Percentiles rank a stretch among this genome's conserved stretches.
phyloP scores from a whole-genome alignment of 2,329 filamentous ascomycete genomes.

The Penicillium capsulatum region DNA sequence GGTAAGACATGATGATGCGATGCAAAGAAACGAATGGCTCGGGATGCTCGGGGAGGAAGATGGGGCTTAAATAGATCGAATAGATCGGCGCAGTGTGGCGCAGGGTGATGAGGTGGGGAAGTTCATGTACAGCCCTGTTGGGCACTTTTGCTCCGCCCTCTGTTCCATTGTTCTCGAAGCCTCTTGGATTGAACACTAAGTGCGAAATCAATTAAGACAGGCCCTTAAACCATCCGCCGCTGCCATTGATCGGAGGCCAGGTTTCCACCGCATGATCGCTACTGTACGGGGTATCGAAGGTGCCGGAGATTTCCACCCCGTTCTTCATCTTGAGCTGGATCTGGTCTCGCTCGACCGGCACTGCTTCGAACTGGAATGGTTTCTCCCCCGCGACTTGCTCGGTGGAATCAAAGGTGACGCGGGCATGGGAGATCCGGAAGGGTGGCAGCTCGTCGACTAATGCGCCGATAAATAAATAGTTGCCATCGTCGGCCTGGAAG shows the following conservation, averaged over 20 bases:
- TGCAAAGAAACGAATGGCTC: not conserved
- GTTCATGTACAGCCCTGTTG: not conserved
- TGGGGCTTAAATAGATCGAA: not conserved
- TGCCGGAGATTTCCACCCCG: slow-evolving; percentile 7
- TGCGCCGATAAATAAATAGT: slow-evolving; percentile 10
- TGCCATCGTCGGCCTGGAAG: slow-evolving; percentile 7
- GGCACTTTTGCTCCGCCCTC: not conserved
- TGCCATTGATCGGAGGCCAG: slow-evolving; percentile 1
- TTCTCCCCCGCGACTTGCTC: slow-evolving; percentile 5
- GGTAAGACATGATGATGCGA: slow-evolving; percentile 17
- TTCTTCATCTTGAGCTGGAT: slow-evolving; percentile 7
- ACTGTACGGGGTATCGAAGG: slow-evolving; percentile 11
- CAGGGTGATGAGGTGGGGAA: no score
- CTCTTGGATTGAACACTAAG: not conserved
- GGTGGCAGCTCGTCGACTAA: slow-evolving; percentile 4
- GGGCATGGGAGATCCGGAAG: slow-evolving; percentile 8
- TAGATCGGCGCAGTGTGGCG: not conserved
- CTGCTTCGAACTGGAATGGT: slow-evolving; percentile 4
- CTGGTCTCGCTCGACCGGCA: slow-evolving; percentile 8
- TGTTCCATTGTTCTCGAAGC: not conserved
- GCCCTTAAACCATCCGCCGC: slow-evolving; percentile 8
- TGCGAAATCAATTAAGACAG: not conserved
- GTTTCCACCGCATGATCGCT: slow-evolving; percentile 4
- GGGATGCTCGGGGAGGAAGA: not conserved
- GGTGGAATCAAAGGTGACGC: slow-evolving; percentile 7